Conservation (phyloP, 306 rosid genomes). For the Citrullus colocynthis region DNA sequence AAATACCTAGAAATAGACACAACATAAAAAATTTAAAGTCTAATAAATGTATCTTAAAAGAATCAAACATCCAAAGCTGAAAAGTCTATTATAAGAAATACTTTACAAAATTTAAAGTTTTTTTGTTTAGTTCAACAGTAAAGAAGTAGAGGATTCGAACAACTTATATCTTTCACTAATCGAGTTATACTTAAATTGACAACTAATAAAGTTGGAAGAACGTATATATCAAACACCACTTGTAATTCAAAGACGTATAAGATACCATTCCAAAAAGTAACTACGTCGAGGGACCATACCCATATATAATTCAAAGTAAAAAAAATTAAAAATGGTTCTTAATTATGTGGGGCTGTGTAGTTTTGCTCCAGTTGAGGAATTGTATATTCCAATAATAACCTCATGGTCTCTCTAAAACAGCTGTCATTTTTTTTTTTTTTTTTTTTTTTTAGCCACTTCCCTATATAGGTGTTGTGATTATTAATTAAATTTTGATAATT, state of each 20-base stretch:
- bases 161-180: too few relatives aligned
- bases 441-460: slow-evolving; percentile 11
- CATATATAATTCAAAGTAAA: not conserved
- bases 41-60: too few relatives aligned
- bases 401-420: slow-evolving; percentile 27
- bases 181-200: too few relatives aligned
- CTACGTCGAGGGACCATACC: not conserved
- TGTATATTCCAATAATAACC: slow-evolving; percentile 16
- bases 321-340: slow-evolving; percentile 23
- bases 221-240: not conserved
- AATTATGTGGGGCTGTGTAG: not conserved
- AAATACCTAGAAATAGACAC: too few relatives aligned
- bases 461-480: not conserved
- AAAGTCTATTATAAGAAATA: too few relatives aligned
- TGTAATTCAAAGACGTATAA: not conserved
- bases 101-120: too few relatives aligned
- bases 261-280: not conserved
- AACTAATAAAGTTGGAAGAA: too few relatives aligned
- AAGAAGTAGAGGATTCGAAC: too few relatives aligned
- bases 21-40: not conserved
- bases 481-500: not conserved
- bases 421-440: slow-evolving; percentile 20
- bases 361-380: slow-evolving; percentile 21
- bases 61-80: too few relatives aligned
- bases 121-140: too few relatives aligned